A percentile compares a stretch with the other conserved stretches of the same genome.
Evolutionary conservation across 192 early-diverging fungal species (phyloP).

Genomic region (Helicostylum pulchrum): DNA sequence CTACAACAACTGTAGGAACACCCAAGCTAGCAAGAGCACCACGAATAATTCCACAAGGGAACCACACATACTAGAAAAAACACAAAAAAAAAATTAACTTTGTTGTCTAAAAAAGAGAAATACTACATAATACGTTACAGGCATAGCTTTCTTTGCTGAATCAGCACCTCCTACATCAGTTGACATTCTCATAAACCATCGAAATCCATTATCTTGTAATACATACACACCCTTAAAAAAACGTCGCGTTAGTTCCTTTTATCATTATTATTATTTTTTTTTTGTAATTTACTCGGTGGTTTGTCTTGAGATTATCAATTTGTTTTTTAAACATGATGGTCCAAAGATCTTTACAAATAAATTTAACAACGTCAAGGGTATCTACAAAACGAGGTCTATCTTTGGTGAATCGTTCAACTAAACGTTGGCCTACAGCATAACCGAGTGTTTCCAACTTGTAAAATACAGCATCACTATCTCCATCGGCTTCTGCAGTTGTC

Average conservation of each 20-base stretch:
- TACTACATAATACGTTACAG: slow-evolving; percentile 46
- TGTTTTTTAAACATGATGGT: slow-evolving; percentile 93
- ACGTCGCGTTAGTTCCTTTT: not conserved
- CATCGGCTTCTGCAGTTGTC: slow-evolving; percentile 54
- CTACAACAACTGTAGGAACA: slow-evolving; percentile 77
- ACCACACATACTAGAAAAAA: slow-evolving; percentile 75
- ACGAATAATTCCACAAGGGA: slow-evolving; percentile 95
- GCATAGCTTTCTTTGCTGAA: slow-evolving; percentile 72
- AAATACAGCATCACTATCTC: slow-evolving; percentile 83
- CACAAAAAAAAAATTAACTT: not conserved
- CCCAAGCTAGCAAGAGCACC: slow-evolving; percentile 92
- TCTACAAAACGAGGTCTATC: slow-evolving; percentile 87
- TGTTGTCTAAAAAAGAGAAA: too few relatives aligned
- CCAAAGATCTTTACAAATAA: slow-evolving; percentile 99
- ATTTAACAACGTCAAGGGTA: slow-evolving; percentile 96
- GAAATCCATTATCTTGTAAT: slow-evolving; percentile 95
- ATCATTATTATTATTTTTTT: not conserved
- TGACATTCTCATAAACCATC: slow-evolving; percentile 94
- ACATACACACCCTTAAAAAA: slow-evolving; percentile 86
- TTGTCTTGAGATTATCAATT: slow-evolving; percentile 98
- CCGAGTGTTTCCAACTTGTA: slow-evolving; percentile 91
- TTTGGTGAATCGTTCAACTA: slow-evolving; percentile 86
- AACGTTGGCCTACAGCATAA: slow-evolving; percentile 81
- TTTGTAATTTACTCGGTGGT: slow-evolving; percentile 69
- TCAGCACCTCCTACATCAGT: slow-evolving; percentile 73